Evolutionary conservation across 2,329 filamentous ascomycete species (phyloP), one percentile per base, ranked within the genome.

Genomic region (Diaporthe citri): DNA sequence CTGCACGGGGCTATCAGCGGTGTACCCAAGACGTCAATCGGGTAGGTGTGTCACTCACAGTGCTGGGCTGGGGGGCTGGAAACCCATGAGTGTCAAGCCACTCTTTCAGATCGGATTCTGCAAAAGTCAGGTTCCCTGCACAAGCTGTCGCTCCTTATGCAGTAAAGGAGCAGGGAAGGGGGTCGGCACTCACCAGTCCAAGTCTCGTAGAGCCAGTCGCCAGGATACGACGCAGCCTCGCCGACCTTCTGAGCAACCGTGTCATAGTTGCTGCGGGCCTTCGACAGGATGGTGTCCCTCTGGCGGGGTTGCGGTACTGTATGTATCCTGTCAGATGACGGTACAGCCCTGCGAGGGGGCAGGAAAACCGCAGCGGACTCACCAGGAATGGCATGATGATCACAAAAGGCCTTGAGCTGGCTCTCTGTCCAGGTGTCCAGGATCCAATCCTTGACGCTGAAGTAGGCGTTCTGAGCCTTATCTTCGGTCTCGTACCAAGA

Each of bases 391-490:
- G 90, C 90, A 84, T 98, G 91, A 83, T 93, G 93, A 84, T 98
- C 96, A 77, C 95, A 93, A 85, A 98, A 98, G 2, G 94, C 87
- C 89, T 98, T 98, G 79, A 99, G 89, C 83, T 97, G 93, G 78
- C 95, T 98, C 74, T 98, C 96, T 78, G 93, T 93, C 95, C 96
- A 98, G 75, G 94, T 97, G 82, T 98, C 95, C 81, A 98, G 93
- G 79, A 98, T 94, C 97, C 97, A 98, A 80, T 96, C 93, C 84
- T 94, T 95, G 64, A 95, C 91, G 79, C 87, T 93, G 67, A 86
- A 83, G 85, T 94, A 96, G 34, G 94, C 92, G 60, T 93, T 88
- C 76, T 94, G 90, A 52, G 94, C 89, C 78, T 93, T 92, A 57
- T 97, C 94, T 78, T 95, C 93, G 13, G 93, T 92, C 84, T 97